Evolutionary conservation across 768 basidiomycete species (phyloP), one percentile per base, ranked within the genome.

Genomic region (Boletus fagicola): DNA sequence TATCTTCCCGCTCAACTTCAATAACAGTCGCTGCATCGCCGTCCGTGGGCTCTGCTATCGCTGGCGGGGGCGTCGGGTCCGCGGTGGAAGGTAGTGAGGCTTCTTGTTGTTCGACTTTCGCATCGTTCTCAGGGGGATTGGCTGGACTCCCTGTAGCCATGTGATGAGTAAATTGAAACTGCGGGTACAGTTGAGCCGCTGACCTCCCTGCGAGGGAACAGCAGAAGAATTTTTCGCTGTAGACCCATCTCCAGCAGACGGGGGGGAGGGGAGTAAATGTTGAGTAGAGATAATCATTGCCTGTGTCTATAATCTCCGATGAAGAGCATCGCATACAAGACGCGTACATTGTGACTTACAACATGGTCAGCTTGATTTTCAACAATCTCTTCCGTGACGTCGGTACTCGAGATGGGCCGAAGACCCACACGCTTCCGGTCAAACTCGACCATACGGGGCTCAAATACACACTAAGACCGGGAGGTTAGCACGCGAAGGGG

Each of bases 251-350:
- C 57, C 51, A 10, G 63, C 61, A 44, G 65, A 67, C n/a, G 74
- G 62, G 3, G 80, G 74, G 24, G 74, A 65, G 6, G 81, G 79
- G 39, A 80, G 72, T 13, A 96, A 77, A 72, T 95, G 92, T 62
- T 89, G 85, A 2, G 93, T 95, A 11, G 92, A 92, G 54, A 92
- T 91, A 11, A 87, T 80, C 94, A 97, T 97, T 1, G 93, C 92
- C 63, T 86, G 83, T 7, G 94, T 94, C 92, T 95, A 36, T 51
- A 45, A 30, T 40, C n/a, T 20, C 46, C 38, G 57, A n/a, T 60
- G 48, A 62, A 42, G 45, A 50, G 8, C 39, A 18, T 38, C 7
- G 43, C 42, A 42, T 26, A 40, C 57, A 26, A 60, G 22, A 56
- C 18, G 13, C 40, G 42, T 35, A 15, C 33, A 31, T 12, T 2